Evolutionary conservation across 2,329 filamentous ascomycete genomes (phyloP).

Genomic region (Botrytis paeoniae): DNA sequence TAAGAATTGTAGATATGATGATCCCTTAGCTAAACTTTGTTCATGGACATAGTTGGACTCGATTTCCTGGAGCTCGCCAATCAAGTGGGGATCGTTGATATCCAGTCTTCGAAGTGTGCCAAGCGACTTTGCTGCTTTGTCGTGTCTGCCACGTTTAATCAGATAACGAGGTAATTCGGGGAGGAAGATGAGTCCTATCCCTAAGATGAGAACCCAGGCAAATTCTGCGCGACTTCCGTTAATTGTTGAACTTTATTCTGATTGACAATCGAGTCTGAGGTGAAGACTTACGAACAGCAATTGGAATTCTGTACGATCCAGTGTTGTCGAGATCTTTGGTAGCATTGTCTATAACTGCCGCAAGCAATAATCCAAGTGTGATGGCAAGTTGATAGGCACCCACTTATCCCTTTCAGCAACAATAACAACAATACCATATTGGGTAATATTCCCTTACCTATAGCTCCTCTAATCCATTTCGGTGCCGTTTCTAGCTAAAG

Average conservation of each 20-base stretch:
- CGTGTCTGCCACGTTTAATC: slow-evolving; percentile 36
- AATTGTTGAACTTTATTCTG: neutral
- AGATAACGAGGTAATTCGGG: slow-evolving; percentile 41
- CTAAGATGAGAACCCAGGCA: slow-evolving; percentile 55
- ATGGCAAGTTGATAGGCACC: slow-evolving; percentile 76
- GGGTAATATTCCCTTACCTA: neutral
- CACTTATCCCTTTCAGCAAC: slow-evolving; percentile 2
- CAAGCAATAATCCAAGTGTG: slow-evolving; percentile 73
- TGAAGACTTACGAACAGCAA: slow-evolving; percentile 53
- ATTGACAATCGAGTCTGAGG: too few relatives aligned
- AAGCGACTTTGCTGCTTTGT: slow-evolving; percentile 59
- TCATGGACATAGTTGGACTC: slow-evolving; percentile 14
- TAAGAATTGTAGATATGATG: slow-evolving; percentile 17
- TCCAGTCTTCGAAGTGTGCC: slow-evolving; percentile 61
- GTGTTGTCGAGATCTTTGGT: slow-evolving; percentile 60
- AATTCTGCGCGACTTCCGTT: slow-evolving; percentile 48
- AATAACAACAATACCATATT: too few relatives aligned
- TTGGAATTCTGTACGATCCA: slow-evolving; percentile 74
- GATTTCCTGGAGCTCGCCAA: slow-evolving; percentile 5
- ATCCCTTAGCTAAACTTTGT: neutral
- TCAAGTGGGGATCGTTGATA: slow-evolving; percentile 40
- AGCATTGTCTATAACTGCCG: slow-evolving; percentile 70
- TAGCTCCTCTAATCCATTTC: slow-evolving; percentile 18
- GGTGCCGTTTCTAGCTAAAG: slow-evolving; percentile 8
- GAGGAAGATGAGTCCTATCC: slow-evolving; percentile 28